A percentile compares a stretch with the other conserved stretches of the same genome.
These are phyloP conservation scores for Orbilia brochopaga DNA, from an alignment of 2,329 filamentous ascomycete genomes.

Conservation along the genomic window DNA sequence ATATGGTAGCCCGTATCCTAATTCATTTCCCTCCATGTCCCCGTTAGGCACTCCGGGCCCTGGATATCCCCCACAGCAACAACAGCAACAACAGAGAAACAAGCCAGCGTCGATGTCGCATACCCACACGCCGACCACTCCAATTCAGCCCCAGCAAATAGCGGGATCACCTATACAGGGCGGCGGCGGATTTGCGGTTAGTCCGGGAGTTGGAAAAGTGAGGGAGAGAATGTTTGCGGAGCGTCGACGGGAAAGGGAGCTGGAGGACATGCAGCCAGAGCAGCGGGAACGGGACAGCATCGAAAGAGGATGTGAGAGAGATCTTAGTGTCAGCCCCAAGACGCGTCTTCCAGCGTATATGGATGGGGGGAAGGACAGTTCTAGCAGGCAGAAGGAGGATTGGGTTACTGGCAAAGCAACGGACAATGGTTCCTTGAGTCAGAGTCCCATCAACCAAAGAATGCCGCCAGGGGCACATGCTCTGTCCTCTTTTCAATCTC, in stretches of 20 bases:
- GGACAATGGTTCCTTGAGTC: conserved; percentile 35
- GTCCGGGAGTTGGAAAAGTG: conserved; percentile 29
- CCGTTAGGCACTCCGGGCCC: conserved; percentile 43
- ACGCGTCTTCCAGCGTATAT: conserved; percentile 64
- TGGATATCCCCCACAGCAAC: conserved; percentile 21
- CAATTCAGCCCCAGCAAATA: conserved; percentile 22
- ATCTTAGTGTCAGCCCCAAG: conserved; percentile 79
- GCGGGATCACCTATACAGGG: conserved; percentile 38
- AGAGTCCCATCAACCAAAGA: conserved; percentile 40
- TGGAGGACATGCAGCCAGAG: conserved; percentile 44
- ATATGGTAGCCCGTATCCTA: conserved; percentile 33
- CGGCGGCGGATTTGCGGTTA: conserved; percentile 38
- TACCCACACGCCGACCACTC: conserved; percentile 39
- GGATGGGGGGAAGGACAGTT: conserved; percentile 32
- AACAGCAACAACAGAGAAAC: conserved; percentile 25
- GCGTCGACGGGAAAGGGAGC: conserved; percentile 33
- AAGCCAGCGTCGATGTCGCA: conserved; percentile 34
- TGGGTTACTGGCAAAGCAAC: conserved; percentile 38
- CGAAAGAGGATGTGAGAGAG: conserved; percentile 62
- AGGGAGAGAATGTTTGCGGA: conserved; percentile 48
- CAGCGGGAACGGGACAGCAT: conserved; percentile 43
- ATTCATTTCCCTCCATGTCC: conserved; percentile 36
- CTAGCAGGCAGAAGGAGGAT: conserved; percentile 41
- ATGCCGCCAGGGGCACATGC: conserved; percentile 38
- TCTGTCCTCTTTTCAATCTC: conserved; percentile 21